phyloP scores from a whole-genome alignment of 768 basidiomycete species.

The Pholiota conissans region DNA sequence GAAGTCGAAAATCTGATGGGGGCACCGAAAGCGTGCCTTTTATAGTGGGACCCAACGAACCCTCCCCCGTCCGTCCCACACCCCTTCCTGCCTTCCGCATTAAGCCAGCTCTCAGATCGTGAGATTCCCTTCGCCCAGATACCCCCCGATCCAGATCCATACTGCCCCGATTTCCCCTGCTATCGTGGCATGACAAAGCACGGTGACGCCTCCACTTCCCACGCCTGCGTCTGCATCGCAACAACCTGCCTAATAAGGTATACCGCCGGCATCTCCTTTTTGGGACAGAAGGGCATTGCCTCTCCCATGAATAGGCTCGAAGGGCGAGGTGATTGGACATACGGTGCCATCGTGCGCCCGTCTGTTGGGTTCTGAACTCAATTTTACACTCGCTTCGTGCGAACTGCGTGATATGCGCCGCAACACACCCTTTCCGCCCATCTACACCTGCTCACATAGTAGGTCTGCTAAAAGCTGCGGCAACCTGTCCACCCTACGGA shows the following conservation, averaged over 20 bases:
- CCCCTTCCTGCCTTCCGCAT: not conserved
- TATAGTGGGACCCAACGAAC: not conserved
- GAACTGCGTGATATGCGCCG: too few species aligned
- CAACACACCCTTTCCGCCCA: too few species aligned
- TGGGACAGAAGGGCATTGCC: not conserved
- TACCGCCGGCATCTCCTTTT: slow-evolving; percentile 12
- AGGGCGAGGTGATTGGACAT: too few species aligned
- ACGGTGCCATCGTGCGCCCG: not conserved
- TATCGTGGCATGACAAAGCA: not conserved
- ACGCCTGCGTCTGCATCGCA: not conserved
- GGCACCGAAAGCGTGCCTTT: not conserved
- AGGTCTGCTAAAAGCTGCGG: too few species aligned
- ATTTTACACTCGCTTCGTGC: not conserved
- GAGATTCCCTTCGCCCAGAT: not conserved
- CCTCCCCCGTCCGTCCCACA: not conserved
- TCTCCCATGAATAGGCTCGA: not conserved
- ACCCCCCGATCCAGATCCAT: not conserved
- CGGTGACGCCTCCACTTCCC: not conserved
- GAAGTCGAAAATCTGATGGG: not conserved
- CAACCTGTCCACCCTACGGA: too few species aligned
- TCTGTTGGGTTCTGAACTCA: not conserved
- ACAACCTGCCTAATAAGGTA: not conserved
- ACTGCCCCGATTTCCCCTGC: not conserved
- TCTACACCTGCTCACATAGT: too few species aligned
- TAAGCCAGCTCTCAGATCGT: not conserved